Percentiles rank a stretch among this genome's conserved stretches.
These are phyloP conservation scores for Aureobasidium musti DNA, from an alignment of 2,329 filamentous ascomycete species.

Conservation along the genomic window DNA sequence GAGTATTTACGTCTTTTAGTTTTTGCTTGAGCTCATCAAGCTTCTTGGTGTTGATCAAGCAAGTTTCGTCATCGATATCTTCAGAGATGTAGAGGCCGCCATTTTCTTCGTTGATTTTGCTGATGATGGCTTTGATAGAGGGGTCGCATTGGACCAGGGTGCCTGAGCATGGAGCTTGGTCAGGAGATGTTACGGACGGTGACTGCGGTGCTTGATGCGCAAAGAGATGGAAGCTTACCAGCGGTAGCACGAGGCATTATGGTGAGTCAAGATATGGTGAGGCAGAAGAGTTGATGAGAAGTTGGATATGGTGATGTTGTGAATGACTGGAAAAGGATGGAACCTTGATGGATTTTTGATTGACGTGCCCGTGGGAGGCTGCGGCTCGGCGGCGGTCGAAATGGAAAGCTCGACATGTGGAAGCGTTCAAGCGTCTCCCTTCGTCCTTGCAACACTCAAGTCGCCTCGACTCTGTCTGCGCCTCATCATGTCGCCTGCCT, in stretches of 20 bases:
- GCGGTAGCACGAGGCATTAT: constrained; percentile 37
- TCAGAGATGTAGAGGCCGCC: constrained; percentile 76
- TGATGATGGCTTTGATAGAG: constrained; percentile 83
- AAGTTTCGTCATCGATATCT: constrained; percentile 74
- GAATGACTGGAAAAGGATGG: not conserved
- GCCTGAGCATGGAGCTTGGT: constrained; percentile 50
- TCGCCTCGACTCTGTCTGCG: not conserved
- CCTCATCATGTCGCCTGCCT: constrained; percentile 8
- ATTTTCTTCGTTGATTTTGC: constrained; percentile 68
- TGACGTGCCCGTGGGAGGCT: not conserved
- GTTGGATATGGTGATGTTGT: not conserved
- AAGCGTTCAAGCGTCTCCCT: constrained; percentile 7
- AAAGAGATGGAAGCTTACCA: constrained; percentile 30
- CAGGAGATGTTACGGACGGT: not conserved
- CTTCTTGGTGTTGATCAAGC: constrained; percentile 75
- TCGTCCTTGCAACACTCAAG: constrained; percentile 3
- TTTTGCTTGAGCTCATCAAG: constrained; percentile 65
- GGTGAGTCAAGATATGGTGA: not conserved
- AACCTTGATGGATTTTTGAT: constrained; percentile 11
- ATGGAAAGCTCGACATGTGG: not conserved
- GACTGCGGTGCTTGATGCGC: not conserved
- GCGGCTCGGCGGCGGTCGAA: not conserved
- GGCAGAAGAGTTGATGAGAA: not conserved
- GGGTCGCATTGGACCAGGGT: constrained; percentile 79
- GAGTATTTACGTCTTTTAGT: constrained; percentile 62